A percentile compares a stretch with the other conserved stretches of the same genome.
Conservation (phyloP, 768 basidiomycete genomes). For the Lepiota brunneoincarnata region DNA sequence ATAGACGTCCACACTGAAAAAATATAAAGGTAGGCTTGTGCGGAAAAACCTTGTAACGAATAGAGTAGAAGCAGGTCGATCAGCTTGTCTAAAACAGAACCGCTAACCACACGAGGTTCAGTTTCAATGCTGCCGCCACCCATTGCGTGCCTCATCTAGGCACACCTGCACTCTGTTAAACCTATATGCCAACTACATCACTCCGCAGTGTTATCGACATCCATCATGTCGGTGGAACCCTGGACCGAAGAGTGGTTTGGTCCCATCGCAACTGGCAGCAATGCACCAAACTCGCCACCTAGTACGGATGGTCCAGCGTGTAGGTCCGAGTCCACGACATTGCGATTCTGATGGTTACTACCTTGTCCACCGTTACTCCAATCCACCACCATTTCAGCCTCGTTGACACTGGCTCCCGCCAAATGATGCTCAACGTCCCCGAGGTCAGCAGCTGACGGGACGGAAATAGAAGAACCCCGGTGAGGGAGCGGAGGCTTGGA, state of each 20-base stretch:
- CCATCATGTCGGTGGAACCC: background rate
- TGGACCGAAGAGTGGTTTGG: no score
- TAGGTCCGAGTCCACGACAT: background rate
- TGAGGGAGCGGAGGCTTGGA: constrained; percentile 9
- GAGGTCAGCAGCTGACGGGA: background rate
- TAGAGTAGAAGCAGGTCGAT: background rate
- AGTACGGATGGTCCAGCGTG: no score
- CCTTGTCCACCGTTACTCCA: background rate
- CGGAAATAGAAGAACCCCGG: background rate
- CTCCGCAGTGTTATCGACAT: background rate
- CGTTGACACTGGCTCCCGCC: background rate
- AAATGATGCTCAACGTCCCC: background rate
- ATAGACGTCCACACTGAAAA: background rate
- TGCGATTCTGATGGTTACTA: background rate
- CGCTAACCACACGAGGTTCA: background rate
- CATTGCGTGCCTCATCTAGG: background rate
- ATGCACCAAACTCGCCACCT: no score
- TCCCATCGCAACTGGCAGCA: no score
- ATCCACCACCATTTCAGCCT: background rate
- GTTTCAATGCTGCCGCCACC: background rate
- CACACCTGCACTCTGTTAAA: background rate
- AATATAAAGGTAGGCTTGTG: background rate
- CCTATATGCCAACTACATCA: background rate
- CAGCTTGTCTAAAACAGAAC: background rate
- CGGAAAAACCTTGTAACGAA: constrained; percentile 1